Conservation (phyloP, 225 moss, liverwort and hornwort species). For the Pseudoscleropodium purum region DNA sequence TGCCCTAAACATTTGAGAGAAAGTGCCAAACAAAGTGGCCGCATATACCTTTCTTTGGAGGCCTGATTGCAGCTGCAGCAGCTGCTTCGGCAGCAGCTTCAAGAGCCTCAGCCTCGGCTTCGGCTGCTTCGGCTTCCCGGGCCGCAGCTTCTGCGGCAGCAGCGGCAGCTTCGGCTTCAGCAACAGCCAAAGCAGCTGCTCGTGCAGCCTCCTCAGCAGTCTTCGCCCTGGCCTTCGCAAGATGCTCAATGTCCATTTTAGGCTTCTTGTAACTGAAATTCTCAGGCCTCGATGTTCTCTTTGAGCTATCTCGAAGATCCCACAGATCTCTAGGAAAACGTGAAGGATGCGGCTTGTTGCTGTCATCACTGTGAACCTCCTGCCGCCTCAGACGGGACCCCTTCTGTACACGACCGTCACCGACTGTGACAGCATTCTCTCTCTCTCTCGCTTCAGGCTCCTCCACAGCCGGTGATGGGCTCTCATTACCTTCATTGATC, state of each 20-base stretch:
- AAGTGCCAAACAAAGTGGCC: background rate
- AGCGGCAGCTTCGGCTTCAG: constrained; percentile 93
- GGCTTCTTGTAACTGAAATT: constrained; percentile 49
- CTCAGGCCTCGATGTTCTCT: constrained; percentile 57
- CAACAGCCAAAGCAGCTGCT: constrained; percentile 88
- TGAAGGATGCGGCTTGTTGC: constrained; percentile 66
- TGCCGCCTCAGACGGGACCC: constrained; percentile 58
- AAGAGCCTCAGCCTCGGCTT: constrained; percentile 91
- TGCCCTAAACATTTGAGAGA: background rate
- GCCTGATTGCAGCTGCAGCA: constrained; percentile 68
- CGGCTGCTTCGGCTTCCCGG: constrained; percentile 85
- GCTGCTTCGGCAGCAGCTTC: constrained; percentile 95
- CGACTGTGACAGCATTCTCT: constrained; percentile 48
- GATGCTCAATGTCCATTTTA: constrained; percentile 70
- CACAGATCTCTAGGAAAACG: constrained; percentile 75
- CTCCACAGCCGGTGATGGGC: constrained; percentile 27
- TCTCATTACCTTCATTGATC: constrained; percentile 56
- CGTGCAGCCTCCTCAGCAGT: constrained; percentile 97
- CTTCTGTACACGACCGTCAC: constrained; percentile 63
- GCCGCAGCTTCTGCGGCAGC: constrained; percentile 94
- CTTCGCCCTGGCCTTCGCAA: constrained; percentile 73
- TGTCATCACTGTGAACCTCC: constrained; percentile 62
- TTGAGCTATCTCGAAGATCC: constrained; percentile 70
- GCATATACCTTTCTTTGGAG: constrained; percentile 74
- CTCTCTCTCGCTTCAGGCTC: constrained; percentile 47